A percentile compares a stretch with the other conserved stretches of the same genome.
These are phyloP conservation scores for Neofusicoccum umdonicola DNA, from an alignment of 2,329 filamentous ascomycete genomes.

Conservation along the genomic window DNA sequence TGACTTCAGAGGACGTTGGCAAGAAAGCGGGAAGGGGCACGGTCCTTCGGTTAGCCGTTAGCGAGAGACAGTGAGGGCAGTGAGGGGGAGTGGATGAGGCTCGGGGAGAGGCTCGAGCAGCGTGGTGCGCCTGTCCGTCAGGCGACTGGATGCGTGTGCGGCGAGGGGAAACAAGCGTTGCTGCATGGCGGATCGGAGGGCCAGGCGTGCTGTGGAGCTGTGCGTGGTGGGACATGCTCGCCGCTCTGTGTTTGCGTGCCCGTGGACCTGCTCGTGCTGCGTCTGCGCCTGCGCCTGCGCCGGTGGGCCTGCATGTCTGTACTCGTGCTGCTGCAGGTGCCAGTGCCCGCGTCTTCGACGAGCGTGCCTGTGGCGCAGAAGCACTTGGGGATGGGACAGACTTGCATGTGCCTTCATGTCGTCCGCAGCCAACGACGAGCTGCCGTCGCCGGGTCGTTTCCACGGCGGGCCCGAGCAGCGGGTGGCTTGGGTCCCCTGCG, in stretches of 20 bases:
- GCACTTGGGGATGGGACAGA: too few relatives aligned
- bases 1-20: neutral
- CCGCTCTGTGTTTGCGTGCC: neutral
- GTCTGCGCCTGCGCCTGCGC: neutral
- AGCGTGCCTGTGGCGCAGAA: too few relatives aligned
- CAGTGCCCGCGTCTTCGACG: too few relatives aligned
- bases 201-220: neutral
- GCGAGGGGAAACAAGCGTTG: neutral
- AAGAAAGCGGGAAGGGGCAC: neutral
- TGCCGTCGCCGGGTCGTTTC: neutral
- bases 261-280: neutral
- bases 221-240: neutral
- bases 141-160: neutral
- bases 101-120: constrained; percentile 8
- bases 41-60: neutral
- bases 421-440: neutral
- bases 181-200: neutral
- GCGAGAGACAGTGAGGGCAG: neutral
- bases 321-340: neutral
- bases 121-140: neutral
- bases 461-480: neutral
- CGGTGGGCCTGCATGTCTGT: neutral
- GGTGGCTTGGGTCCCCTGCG: neutral
- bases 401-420: too few relatives aligned
- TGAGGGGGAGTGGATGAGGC: neutral